A percentile compares a stretch with the other conserved stretches of the same genome.
These are phyloP conservation scores for Telopea speciosissima DNA, from an alignment of 177 flowering plant species.

Conservation along the genomic window DNA sequence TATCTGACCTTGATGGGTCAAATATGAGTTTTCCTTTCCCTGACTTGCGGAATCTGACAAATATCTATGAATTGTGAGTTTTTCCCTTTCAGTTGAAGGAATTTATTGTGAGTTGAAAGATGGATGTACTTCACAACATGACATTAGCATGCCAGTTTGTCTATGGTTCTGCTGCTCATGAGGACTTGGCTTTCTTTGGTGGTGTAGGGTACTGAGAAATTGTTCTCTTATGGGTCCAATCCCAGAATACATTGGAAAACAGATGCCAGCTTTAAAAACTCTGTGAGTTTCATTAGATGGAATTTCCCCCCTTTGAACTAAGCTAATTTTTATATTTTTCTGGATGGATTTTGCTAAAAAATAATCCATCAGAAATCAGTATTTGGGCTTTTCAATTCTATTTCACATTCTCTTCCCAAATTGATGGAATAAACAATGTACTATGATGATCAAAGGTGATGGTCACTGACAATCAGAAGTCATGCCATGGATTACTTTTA, in stretches of 20 bases:
- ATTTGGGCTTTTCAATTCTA: background rate
- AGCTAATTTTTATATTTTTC: background rate
- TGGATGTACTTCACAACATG: constrained; percentile 2
- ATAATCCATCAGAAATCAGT: background rate
- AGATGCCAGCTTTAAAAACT: constrained; percentile 24
- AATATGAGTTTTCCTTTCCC: constrained; percentile 40
- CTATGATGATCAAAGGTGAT: too few species aligned
- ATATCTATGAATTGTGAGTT: constrained; percentile 11
- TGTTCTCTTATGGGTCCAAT: constrained; percentile 55
- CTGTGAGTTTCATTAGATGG: constrained; percentile 43
- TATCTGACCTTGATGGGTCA: constrained; percentile 60
- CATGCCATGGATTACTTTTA: background rate
- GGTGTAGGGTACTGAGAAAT: constrained; percentile 62
- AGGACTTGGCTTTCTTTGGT: constrained; percentile 1
- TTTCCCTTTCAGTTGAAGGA: too few species aligned
- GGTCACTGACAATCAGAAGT: background rate
- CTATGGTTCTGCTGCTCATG: background rate
- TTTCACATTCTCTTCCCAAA: background rate
- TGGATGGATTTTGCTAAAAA: background rate
- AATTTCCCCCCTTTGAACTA: background rate
- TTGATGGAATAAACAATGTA: background rate
- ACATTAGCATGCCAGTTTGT: background rate
- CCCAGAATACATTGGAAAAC: constrained; percentile 47
- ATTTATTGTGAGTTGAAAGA: constrained; percentile 47
- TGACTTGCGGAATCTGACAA: constrained; percentile 33